phyloP scores from a whole-genome alignment of 139 green algal species.

The Coccomyxa sp. region DNA sequence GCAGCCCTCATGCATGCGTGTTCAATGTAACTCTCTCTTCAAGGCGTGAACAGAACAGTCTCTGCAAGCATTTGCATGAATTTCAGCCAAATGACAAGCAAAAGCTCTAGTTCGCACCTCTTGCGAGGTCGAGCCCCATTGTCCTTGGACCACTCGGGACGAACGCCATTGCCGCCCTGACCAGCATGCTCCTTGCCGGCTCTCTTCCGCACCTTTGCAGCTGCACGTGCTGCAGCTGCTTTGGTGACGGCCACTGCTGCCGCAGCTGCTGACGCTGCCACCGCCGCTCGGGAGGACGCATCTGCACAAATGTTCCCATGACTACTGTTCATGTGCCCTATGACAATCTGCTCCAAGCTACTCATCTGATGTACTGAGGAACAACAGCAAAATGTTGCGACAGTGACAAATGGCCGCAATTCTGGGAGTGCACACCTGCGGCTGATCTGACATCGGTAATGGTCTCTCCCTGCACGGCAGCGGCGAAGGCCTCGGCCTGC shows the following conservation, averaged over 20 bases:
- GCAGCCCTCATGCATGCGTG: neutral
- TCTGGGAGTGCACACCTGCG: neutral
- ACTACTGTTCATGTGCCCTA: too few relatives aligned
- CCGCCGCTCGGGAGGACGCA: conserved; percentile 76
- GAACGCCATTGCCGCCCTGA: conserved; percentile 10
- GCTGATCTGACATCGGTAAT: conserved; percentile 78
- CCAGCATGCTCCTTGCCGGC: neutral
- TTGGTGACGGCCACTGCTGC: conserved; percentile 82
- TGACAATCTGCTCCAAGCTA: too few relatives aligned
- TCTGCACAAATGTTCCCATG: conserved; percentile 39
- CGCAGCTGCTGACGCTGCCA: conserved; percentile 77
- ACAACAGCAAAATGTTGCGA: too few relatives aligned
- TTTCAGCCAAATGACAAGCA: neutral
- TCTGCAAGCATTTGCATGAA: neutral
- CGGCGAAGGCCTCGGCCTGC: conserved; percentile 53
- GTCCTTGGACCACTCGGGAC: neutral
- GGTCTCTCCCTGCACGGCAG: conserved; percentile 22
- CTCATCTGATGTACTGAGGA: too few relatives aligned
- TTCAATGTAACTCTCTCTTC: too few relatives aligned
- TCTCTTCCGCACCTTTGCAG: conserved; percentile 35
- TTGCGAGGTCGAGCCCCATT: neutral
- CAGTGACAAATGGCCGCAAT: too few relatives aligned
- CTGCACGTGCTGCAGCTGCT: conserved; percentile 75
- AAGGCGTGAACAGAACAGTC: neutral
- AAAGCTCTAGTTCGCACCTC: neutral